Conservation (phyloP, 2,329 filamentous ascomycete genomes). For the Aspergillus sp. region DNA sequence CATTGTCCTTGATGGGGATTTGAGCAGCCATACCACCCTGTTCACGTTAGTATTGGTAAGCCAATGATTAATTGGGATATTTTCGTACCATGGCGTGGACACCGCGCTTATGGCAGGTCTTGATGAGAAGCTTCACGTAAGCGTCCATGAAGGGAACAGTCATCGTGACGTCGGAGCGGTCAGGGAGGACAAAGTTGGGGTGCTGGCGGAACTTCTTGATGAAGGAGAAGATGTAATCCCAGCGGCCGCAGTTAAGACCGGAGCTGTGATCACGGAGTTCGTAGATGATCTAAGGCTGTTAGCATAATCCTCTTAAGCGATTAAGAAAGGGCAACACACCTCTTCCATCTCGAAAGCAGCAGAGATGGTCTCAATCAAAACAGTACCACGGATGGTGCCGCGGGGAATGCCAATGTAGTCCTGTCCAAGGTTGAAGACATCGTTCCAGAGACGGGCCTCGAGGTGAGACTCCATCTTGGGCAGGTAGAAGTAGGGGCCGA, state of each 20-base stretch:
- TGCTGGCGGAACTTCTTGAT: conserved; percentile 99
- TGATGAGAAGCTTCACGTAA: conserved; percentile 95
- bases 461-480: conserved; percentile 98
- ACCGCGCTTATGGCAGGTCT: conserved; percentile 93
- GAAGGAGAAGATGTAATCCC: conserved; percentile 99
- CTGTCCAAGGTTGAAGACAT: conserved; percentile 93
- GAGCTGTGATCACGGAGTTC: conserved; percentile 95
- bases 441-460: conserved; percentile 96
- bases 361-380: conserved; percentile 95
- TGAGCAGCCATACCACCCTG: conserved; percentile 92
- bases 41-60: neutral
- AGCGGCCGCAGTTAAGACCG: conserved; percentile 95
- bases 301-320: neutral
- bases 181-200: conserved; percentile 86
- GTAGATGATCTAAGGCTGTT: conserved; percentile 73
- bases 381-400: conserved; percentile 90
- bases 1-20: conserved; percentile 96
- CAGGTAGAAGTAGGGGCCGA: conserved; percentile 95
- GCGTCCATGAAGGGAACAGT: conserved; percentile 97
- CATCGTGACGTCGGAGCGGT: conserved; percentile 91
- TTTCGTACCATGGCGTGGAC: conserved; percentile 84
- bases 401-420: conserved; percentile 87
- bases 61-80: neutral
- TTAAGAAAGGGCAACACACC: neutral
- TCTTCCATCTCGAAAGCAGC: conserved; percentile 99